Evolutionary conservation across 176 grass and related monocot species (phyloP).

Genomic region (Oryza officinalis): DNA sequence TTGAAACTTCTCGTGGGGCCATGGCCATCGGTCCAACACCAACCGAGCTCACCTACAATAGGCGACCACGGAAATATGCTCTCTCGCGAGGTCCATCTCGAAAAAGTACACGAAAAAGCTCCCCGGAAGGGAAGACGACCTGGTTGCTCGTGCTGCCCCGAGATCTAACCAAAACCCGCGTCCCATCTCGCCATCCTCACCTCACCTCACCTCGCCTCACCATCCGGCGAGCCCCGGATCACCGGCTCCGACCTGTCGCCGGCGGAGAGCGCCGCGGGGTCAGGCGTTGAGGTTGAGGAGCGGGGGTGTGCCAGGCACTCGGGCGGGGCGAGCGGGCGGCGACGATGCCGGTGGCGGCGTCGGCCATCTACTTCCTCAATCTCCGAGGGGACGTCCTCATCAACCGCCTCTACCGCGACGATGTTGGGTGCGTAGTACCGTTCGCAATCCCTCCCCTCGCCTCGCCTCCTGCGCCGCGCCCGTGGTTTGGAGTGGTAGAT

Average conservation of each 20-base stretch:
- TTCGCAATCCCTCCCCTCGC: neutral
- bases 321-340: conserved; percentile 37
- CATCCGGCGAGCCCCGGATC: conserved; percentile 40
- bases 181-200: conserved; percentile 16
- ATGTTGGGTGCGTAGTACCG: conserved; percentile 71
- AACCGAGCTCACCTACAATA: neutral
- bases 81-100: conserved; percentile 36
- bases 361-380: conserved; percentile 93
- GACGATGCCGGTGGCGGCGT: conserved; percentile 94
- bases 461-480: neutral
- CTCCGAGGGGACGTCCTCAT: conserved; percentile 92
- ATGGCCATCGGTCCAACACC: neutral
- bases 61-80: conserved; percentile 33
- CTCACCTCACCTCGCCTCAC: neutral
- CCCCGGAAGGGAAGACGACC: conserved; percentile 43
- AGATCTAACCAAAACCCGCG: conserved; percentile 47
- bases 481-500: conserved; percentile 40
- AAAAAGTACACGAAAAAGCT: conserved; percentile 37
- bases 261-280: neutral
- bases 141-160: conserved; percentile 23
- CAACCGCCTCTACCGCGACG: conserved; percentile 96
- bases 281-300: neutral
- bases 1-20: neutral
- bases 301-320: conserved; percentile 27
- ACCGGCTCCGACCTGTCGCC: neutral